Percentiles rank a stretch among this genome's conserved stretches.
phyloP scores from a whole-genome alignment of 2,329 filamentous ascomycete genomes.

The Phyllosticta citribraziliensis region DNA sequence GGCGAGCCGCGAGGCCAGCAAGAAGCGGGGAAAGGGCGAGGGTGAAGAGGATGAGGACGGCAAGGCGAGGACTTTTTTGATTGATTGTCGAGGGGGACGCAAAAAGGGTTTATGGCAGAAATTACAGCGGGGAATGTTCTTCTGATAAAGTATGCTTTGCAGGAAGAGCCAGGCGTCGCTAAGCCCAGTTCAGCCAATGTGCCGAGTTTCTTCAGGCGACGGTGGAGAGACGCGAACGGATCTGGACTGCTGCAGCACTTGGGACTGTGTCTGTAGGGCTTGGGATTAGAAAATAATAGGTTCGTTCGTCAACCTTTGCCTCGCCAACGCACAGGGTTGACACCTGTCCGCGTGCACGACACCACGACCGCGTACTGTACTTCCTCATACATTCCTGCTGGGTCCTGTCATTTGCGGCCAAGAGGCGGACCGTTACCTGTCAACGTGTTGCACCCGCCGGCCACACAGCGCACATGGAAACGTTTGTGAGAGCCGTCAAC shows the following conservation, averaged over 20 bases:
- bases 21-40: constrained; percentile 1
- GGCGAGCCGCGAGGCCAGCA: constrained; percentile 1
- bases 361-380: background rate
- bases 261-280: background rate
- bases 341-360: background rate
- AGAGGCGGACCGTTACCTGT: background rate
- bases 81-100: background rate
- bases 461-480: background rate
- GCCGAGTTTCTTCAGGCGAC: constrained; percentile 2
- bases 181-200: background rate
- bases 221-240: constrained; percentile 7
- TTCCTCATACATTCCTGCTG: background rate
- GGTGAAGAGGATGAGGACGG: constrained; percentile 10
- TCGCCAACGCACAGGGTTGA: background rate
- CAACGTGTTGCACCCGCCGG: background rate
- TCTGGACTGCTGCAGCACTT: constrained; percentile 6
- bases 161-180: background rate
- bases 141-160: background rate
- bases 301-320: constrained; percentile 1
- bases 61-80: background rate
- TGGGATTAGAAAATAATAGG: background rate
- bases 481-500: background rate
- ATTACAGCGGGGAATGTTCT: background rate
- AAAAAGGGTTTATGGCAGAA: background rate
- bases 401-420: background rate